phyloP scores from a whole-genome alignment of 495 filamentous ascomycete species.

The Trichocladium antarcticum region DNA sequence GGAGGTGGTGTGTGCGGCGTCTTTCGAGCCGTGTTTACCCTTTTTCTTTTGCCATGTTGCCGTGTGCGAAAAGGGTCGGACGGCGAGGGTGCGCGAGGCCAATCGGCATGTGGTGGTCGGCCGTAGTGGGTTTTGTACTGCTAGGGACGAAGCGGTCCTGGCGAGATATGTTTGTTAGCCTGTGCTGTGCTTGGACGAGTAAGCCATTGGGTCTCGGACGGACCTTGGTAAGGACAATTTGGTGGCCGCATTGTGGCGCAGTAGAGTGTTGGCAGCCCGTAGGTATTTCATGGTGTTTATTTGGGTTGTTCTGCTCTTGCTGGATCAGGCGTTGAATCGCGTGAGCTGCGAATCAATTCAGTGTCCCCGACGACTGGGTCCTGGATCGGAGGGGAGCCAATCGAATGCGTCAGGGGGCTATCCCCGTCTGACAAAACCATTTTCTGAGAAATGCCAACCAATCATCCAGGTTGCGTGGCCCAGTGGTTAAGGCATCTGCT shows the following conservation, averaged over 20 bases:
- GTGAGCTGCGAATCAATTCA: not conserved
- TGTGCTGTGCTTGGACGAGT: not conserved
- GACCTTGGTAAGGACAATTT: conserved; percentile 5
- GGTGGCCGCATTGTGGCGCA: conserved; percentile 9
- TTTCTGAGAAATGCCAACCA: not conserved
- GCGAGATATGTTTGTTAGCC: not conserved
- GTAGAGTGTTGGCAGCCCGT: conserved; percentile 14
- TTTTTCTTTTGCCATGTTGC: conserved; percentile 6
- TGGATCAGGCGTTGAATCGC: not conserved
- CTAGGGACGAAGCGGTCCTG: not conserved
- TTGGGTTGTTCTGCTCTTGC: not conserved
- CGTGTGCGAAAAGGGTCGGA: conserved; percentile 8
- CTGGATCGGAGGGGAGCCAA: not conserved
- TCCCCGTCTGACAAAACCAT: too few species aligned
- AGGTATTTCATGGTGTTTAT: conserved; percentile 15
- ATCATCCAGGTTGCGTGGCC: conserved; percentile 24
- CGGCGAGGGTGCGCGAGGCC: too few species aligned
- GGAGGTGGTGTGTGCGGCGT: not conserved
- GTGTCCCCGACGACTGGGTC: not conserved
- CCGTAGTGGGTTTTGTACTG: not conserved
- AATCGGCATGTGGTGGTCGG: too few species aligned
- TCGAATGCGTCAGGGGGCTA: not conserved
- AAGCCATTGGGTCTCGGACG: conserved; percentile 4
- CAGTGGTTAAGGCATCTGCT: conserved; percentile 35
- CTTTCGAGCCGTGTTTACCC: conserved; percentile 1